A percentile compares a stretch with the other conserved stretches of the same genome.
These are phyloP conservation scores for Blastobotrys persicus DNA, from an alignment of 1,139 yeast species.

Conservation along the genomic window DNA sequence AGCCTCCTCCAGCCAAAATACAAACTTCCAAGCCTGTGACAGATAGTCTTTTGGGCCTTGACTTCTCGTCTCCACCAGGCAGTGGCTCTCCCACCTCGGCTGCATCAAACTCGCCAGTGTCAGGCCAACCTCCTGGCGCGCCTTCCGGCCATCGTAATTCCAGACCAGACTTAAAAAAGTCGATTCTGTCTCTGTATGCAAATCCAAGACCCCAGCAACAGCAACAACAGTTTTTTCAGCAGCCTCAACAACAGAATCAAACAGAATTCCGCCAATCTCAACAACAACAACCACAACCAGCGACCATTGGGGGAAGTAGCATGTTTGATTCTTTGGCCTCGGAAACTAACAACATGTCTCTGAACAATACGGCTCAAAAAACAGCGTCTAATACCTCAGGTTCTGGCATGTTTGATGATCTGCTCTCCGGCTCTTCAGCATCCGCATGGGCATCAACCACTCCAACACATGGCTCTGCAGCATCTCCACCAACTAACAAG, in stretches of 20 bases:
- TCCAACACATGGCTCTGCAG: slow-evolving; percentile 12
- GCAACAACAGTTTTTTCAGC: slow-evolving; percentile 9
- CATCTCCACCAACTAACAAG: slow-evolving; percentile 6
- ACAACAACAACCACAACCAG: slow-evolving; percentile 13
- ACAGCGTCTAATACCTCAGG: slow-evolving; percentile 17
- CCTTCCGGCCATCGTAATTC: slow-evolving; percentile 29
- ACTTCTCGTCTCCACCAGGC: slow-evolving; percentile 30
- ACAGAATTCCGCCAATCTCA: not conserved
- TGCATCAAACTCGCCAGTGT: slow-evolving; percentile 16
- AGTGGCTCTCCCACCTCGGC: slow-evolving; percentile 24
- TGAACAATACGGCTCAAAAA: slow-evolving; percentile 10
- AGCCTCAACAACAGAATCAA: slow-evolving; percentile 9
- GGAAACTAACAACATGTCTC: slow-evolving; percentile 19
- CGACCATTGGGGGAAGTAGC: not conserved
- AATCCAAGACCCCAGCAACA: slow-evolving; percentile 27
- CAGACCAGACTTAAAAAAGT: slow-evolving; percentile 82
- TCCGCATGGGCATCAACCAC: slow-evolving; percentile 22
- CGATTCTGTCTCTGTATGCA: slow-evolving; percentile 85
- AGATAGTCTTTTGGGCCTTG: slow-evolving; percentile 34
- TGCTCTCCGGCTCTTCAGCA: slow-evolving; percentile 17
- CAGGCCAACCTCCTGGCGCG: slow-evolving; percentile 22
- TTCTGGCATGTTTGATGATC: slow-evolving; percentile 42
- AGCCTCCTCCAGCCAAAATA: slow-evolving; percentile 8
- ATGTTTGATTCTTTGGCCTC: slow-evolving; percentile 15
- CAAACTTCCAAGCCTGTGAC: slow-evolving; percentile 23